Percentiles rank a stretch among this genome's conserved stretches.
These are phyloP conservation scores for Sporothrix pallida DNA, from an alignment of 2,329 filamentous ascomycete genomes.

Conservation along the genomic window DNA sequence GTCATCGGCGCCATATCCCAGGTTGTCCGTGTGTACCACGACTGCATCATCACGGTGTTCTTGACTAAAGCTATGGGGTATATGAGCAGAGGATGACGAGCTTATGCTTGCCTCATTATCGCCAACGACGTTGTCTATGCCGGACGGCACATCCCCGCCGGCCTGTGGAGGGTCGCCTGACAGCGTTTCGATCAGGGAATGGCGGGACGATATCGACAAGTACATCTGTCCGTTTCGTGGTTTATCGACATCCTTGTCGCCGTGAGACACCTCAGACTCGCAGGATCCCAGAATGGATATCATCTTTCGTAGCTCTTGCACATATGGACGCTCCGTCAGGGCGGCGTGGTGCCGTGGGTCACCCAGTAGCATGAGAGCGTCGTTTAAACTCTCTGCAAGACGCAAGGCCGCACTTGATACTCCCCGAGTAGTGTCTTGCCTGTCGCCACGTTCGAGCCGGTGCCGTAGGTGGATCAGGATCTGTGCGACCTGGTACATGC, in stretches of 20 bases:
- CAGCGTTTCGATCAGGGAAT: slow-evolving; percentile 6
- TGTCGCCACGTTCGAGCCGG: neutral
- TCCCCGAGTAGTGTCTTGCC: no score
- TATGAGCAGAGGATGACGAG: no score
- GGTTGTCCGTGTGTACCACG: no score
- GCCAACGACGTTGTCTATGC: neutral
- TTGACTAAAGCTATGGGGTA: no score
- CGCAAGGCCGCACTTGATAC: neutral
- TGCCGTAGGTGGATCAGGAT: slow-evolving; percentile 16
- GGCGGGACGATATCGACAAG: neutral
- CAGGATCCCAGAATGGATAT: neutral
- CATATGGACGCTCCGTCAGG: neutral
- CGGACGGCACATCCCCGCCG: neutral
- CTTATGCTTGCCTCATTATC: no score
- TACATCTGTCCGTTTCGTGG: neutral
- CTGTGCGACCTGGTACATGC: slow-evolving; percentile 26
- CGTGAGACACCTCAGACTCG: neutral
- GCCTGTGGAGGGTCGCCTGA: neutral
- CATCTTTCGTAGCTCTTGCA: neutral
- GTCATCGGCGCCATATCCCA: neutral
- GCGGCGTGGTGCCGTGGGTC: neutral
- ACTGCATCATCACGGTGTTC: no score
- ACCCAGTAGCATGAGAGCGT: slow-evolving; percentile 2
- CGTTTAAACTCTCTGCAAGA: neutral
- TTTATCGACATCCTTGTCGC: neutral